Percentiles rank a stretch among this genome's conserved stretches.
phyloP scores from a whole-genome alignment of 2,329 filamentous ascomycete species.

The Trichoderma asperellum region DNA sequence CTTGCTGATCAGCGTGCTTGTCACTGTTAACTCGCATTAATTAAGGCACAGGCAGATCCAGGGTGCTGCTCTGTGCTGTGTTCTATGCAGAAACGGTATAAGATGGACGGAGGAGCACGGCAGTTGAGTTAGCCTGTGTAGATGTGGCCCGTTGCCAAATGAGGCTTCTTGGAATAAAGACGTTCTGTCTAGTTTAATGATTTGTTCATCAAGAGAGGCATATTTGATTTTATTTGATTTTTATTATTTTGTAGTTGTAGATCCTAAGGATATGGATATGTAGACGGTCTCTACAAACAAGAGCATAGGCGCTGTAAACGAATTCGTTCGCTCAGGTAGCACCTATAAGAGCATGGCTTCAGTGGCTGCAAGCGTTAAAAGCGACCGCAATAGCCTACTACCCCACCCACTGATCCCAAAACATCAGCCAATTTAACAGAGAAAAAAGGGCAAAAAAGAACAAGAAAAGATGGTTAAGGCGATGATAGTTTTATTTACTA shows the following conservation, averaged over 20 bases:
- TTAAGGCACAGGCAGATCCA: slow-evolving; percentile 25
- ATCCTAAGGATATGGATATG: no score
- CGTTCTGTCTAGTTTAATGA: background rate
- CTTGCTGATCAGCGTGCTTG: slow-evolving; percentile 17
- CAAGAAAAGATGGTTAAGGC: background rate
- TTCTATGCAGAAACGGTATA: slow-evolving; percentile 12
- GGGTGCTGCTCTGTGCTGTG: background rate
- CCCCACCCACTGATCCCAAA: background rate
- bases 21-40: slow-evolving; percentile 25
- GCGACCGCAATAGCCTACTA: background rate
- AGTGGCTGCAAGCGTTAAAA: background rate
- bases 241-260: background rate
- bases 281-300: background rate
- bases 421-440: background rate
- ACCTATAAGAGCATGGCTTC: background rate
- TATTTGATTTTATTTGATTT: background rate
- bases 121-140: background rate
- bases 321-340: background rate
- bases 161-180: background rate
- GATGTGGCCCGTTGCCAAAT: background rate
- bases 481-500: background rate
- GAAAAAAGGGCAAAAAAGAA: background rate
- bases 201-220: background rate
- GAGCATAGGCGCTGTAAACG: background rate
- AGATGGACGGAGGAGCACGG: slow-evolving; percentile 7